phyloP scores from a whole-genome alignment of 2,329 filamentous ascomycete genomes.

The Teratosphaeria gauchensis region DNA sequence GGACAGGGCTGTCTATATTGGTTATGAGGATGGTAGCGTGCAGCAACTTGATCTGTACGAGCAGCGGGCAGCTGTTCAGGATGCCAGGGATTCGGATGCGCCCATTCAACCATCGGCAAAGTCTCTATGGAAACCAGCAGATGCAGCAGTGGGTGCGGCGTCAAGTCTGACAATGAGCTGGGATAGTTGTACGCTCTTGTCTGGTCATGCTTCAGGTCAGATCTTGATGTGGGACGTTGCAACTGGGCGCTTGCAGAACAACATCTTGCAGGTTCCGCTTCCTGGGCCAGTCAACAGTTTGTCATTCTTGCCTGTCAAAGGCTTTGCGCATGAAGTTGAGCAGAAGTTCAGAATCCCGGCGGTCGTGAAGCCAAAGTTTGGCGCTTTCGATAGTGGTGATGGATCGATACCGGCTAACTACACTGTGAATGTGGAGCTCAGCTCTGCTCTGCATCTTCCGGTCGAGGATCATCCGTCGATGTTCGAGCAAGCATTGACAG shows the following conservation, averaged over 20 bases:
- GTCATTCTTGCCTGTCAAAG: conserved; percentile 55
- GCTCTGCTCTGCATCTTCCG: conserved; percentile 17
- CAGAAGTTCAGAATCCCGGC: conserved; percentile 43
- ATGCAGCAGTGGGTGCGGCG: conserved; percentile 51
- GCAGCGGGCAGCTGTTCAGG: conserved; percentile 12
- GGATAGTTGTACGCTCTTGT: conserved; percentile 70
- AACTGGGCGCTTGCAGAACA: conserved; percentile 56
- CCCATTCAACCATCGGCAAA: conserved; percentile 32
- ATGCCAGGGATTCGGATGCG: conserved; percentile 9
- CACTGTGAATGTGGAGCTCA: conserved; percentile 56
- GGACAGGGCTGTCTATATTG: conserved; percentile 71
- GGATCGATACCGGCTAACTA: conserved; percentile 48
- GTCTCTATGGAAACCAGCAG: conserved; percentile 24
- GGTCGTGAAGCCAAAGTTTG: conserved; percentile 73
- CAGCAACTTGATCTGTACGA: conserved; percentile 66
- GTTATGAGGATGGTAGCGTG: conserved; percentile 69
- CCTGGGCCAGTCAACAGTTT: conserved; percentile 79
- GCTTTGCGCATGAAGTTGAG: conserved; percentile 27
- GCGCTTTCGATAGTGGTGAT: conserved; percentile 33
- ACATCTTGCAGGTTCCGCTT: conserved; percentile 52
- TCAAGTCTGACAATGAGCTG: conserved; percentile 66
- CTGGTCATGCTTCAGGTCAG: conserved; percentile 72
- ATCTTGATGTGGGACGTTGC: conserved; percentile 73
- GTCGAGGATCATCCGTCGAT: conserved; percentile 12
- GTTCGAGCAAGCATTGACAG: conserved; percentile 34